Conservation (phyloP, 345 rosid genomes). For the Murraya koenigii region DNA sequence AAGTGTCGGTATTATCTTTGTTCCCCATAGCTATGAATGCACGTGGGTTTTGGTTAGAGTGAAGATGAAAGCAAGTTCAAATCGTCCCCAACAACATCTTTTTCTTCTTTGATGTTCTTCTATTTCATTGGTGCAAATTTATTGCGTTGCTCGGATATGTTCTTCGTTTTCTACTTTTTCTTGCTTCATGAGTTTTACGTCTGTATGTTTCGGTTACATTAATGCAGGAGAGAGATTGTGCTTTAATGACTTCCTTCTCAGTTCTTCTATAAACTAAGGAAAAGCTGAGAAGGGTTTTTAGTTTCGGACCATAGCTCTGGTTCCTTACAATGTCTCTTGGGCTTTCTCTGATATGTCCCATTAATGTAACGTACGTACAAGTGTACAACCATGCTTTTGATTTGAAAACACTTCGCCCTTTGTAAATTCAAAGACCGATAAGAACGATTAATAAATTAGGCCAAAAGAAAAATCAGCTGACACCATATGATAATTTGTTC, state of each 20-base stretch:
- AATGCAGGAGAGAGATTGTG: slow-evolving; percentile 27
- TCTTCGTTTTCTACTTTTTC: not conserved
- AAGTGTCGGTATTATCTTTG: slow-evolving; percentile 30
- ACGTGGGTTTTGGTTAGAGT: slow-evolving; percentile 40
- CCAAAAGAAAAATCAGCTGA: not conserved
- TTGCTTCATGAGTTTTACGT: slow-evolving; percentile 32
- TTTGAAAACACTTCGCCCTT: slow-evolving; percentile 1
- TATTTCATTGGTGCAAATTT: slow-evolving; percentile 35
- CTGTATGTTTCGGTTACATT: slow-evolving; percentile 39
- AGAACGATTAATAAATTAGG: not conserved
- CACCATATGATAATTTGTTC: slow-evolving; percentile 15
- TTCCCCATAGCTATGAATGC: slow-evolving; percentile 38
- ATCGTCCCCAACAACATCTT: slow-evolving; percentile 15
- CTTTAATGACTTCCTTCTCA: slow-evolving; percentile 15
- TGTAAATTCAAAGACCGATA: slow-evolving; percentile 10
- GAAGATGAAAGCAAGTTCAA: slow-evolving; percentile 28
- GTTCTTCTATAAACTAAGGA: not conserved
- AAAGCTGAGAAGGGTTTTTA: slow-evolving; percentile 27
- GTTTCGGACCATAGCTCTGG: slow-evolving; percentile 21
- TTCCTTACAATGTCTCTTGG: slow-evolving; percentile 34
- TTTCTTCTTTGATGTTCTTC: slow-evolving; percentile 15
- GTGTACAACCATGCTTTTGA: not conserved
- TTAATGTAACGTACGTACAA: slow-evolving; percentile 35
- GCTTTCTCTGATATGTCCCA: slow-evolving; percentile 39
- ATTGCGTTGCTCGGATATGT: slow-evolving; percentile 10